Base-by-base conservation (phyloP, 2,329 filamentous ascomycete genomes). In the Cryphonectria carpinicola region DNA sequence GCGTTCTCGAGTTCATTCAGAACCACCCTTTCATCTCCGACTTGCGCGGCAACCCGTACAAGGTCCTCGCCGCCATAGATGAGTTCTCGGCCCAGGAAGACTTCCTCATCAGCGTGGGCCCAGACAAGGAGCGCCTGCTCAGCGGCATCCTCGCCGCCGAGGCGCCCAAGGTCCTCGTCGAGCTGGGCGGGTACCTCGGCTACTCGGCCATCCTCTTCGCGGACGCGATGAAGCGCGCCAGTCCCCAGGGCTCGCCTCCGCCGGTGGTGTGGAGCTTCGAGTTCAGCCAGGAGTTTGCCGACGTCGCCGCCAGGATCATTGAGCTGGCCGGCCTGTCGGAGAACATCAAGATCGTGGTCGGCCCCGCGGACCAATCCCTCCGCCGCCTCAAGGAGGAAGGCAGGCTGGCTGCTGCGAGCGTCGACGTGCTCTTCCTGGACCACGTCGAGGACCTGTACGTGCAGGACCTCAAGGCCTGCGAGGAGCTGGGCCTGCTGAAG, bases 201-300 rank as follows among this genome's bases (percentile, higher is more conserved):
- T 60, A 66, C n/a, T 66, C 65, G 2, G 65, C 65, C 11, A 43
- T 66, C 28, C 65, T 66, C 32, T 66, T 66, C 41, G 52, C 65
- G 1, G 32, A 56, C 37, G 65, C 65, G 6, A 66, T 66, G 65
- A 41, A 41, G 54, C n/a, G 49, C 54, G 65, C 49, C 32, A 28
- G 22, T 4, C n/a, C 32, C n/a, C 1, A 7, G 11, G 64, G 64
- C 46, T 35, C 35, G n/a, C 22, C 41, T 5, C 46, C 28, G 22
- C 46, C 64, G 1, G 64, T 66, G 22, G 65, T 66, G 10, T 66
- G 52, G 37, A 66, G 65, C 54, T n/a, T 66, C 10, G 52, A 66
- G 32, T 32, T n/a, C 32, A 66, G 35, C 32, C 35, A 60, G 35
- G 65, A 43, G 52, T 43, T 28, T 39, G 52, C 65, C n/a, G 65